A percentile compares a stretch with the other conserved stretches of the same genome.
phyloP scores from a whole-genome alignment of 345 rosid genomes.

The Acer yangbiense region DNA sequence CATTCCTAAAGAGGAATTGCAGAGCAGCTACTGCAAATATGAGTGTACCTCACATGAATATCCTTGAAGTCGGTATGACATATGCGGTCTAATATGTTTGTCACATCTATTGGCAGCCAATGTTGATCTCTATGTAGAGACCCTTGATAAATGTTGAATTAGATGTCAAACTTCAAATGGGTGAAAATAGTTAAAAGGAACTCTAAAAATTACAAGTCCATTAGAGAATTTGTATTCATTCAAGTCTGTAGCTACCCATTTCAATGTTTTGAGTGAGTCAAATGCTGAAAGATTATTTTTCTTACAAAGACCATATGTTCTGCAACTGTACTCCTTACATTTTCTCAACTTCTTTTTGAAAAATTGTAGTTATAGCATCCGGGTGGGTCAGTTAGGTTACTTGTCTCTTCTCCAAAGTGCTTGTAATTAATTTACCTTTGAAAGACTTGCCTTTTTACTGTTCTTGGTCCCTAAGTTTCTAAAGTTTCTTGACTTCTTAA shows the following conservation, averaged over 20 bases:
- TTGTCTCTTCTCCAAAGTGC: neutral
- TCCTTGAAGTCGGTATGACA: constrained; percentile 85
- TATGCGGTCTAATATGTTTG: constrained; percentile 64
- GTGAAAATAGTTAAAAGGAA: neutral
- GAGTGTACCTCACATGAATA: constrained; percentile 89
- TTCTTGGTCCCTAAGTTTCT: neutral
- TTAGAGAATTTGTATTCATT: neutral
- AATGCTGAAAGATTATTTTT: neutral
- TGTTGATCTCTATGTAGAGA: neutral
- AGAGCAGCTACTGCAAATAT: constrained; percentile 80
- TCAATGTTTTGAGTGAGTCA: too few relatives aligned
- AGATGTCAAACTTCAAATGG: neutral
- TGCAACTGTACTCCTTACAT: neutral
- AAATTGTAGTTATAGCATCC: neutral
- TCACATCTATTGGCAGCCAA: neutral
- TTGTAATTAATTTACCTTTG: neutral
- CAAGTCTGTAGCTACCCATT: neutral
- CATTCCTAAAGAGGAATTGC: constrained; percentile 79
- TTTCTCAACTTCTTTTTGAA: neutral
- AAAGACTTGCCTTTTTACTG: neutral
- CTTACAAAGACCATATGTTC: neutral
- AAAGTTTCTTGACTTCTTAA: neutral
- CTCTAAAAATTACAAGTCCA: too few relatives aligned
- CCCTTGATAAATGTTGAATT: neutral
- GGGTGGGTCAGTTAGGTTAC: neutral